Conservation (phyloP, 352 stramenopile genomes). For the Globisporangium radiosum region DNA sequence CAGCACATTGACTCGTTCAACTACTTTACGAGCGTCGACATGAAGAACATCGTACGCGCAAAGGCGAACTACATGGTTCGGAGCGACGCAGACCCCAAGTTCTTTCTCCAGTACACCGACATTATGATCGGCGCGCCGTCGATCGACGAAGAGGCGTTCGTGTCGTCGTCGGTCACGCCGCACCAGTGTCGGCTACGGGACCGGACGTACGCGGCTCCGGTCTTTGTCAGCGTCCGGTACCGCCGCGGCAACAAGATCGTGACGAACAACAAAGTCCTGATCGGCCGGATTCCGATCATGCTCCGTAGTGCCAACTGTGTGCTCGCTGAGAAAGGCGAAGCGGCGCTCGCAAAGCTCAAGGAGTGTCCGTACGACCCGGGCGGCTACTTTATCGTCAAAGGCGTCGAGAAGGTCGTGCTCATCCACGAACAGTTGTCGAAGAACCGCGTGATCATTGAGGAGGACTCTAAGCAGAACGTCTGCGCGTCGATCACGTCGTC, state of each 20-base stretch:
- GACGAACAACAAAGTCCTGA: slow-evolving; percentile 96
- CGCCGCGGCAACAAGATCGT: slow-evolving; percentile 96
- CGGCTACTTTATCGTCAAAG: slow-evolving; percentile 99
- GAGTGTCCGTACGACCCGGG: slow-evolving; percentile 99
- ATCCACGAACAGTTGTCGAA: slow-evolving; percentile 99
- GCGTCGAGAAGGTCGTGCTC: slow-evolving; percentile 98
- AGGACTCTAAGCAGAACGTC: slow-evolving; percentile 91
- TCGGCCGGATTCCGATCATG: slow-evolving; percentile 98
- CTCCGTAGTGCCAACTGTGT: slow-evolving; percentile 95
- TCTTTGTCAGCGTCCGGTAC: slow-evolving; percentile 99
- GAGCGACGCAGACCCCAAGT: slow-evolving; percentile 96
- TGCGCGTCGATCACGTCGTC: slow-evolving; percentile 96
- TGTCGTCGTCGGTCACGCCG: slow-evolving; percentile 90
- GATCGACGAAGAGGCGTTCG: slow-evolving; percentile 96
- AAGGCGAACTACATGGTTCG: slow-evolving; percentile 89
- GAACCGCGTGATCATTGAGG: slow-evolving; percentile 99
- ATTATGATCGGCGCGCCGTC: slow-evolving; percentile 96
- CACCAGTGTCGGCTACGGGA: slow-evolving; percentile 98
- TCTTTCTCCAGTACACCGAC: slow-evolving; percentile 98
- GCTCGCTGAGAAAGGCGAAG: slow-evolving; percentile 91
- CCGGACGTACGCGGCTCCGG: slow-evolving; percentile 97
- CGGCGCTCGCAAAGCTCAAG: slow-evolving; percentile 94
- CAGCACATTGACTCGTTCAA: slow-evolving; percentile 99
- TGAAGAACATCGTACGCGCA: slow-evolving; percentile 97
- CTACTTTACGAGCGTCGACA: slow-evolving; percentile 98